Evolutionary conservation across 257 asterid species (phyloP), one percentile per base, ranked within the genome.

Genomic region (Solanum megistacrolobum): DNA sequence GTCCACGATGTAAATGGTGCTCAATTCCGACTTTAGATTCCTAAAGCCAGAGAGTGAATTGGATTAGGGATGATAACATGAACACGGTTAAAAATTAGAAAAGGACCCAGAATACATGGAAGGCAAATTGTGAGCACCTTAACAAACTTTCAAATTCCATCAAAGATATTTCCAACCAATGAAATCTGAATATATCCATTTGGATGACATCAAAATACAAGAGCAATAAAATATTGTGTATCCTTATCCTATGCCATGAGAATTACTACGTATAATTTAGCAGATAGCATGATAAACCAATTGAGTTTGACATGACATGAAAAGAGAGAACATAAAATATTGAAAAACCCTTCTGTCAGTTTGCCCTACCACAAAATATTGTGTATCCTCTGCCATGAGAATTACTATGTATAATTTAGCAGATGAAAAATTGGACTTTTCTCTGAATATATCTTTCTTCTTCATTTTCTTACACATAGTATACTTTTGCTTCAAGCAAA

Each of bases 1-100:
- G 99, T 39, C 99, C 99, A 89, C 99, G 99, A 91, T 96, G 99
- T 92, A 97, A 92, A 91, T 97, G 94, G 91, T 96, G 98, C 91
- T 97, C 99, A 88, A 97, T 92, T 76, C 99, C 99, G 34, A 90
- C 93, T 86, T 93, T 96, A 92, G 96, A 91, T 92, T 93, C 99
- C 99, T 96, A 93, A 83, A 89, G 86, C 83, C 89, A 91, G 81
- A 68, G 81, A 89, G 91, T 41, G 69, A 88, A 86, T 81, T 46
- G 66, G 83, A 82, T 82, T 29, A 82, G 69, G 69, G 69, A 82
- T 31, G 41, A 82, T 16, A 27, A 46, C 39, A 46, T 9, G 84
- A 79, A 8, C 21, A 41, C 65, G 6, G 16, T 79, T 79, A 43
- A 43, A 41, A 41, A n/a, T 41, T 41, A 25, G 71, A 25, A 14